Conservation (phyloP, 768 basidiomycete species). For the Boletus sp. region DNA sequence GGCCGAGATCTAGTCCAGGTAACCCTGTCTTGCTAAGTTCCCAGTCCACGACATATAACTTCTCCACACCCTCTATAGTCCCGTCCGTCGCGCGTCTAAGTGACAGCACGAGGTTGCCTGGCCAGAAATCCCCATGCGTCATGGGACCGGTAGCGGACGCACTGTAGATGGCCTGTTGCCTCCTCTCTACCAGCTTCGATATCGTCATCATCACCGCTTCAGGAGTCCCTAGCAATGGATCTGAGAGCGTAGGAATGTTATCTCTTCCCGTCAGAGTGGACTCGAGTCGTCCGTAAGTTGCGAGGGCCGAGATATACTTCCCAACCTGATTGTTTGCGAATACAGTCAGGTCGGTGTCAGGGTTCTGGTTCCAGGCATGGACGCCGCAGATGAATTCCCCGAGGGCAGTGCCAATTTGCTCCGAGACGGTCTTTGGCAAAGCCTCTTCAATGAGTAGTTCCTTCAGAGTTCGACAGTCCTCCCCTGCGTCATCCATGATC, state of each 20-base stretch:
- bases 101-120: constrained; percentile 59
- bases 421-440: constrained; percentile 27
- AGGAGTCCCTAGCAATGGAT: constrained; percentile 42
- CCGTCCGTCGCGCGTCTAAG: constrained; percentile 30
- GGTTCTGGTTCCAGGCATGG: constrained; percentile 45
- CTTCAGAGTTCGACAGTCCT: constrained; percentile 36
- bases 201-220: constrained; percentile 36
- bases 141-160: constrained; percentile 28
- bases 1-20: constrained; percentile 57
- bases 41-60: constrained; percentile 60
- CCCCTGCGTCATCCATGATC: constrained; percentile 63
- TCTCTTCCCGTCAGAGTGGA: constrained; percentile 34
- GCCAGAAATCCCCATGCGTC: constrained; percentile 65
- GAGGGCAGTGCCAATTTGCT: constrained; percentile 48
- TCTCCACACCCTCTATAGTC: constrained; percentile 30
- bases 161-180: constrained; percentile 30
- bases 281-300: constrained; percentile 45
- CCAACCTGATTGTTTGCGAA: constrained; percentile 42
- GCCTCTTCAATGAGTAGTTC: constrained; percentile 37
- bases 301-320: constrained; percentile 38
- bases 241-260: constrained; percentile 33
- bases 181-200: constrained; percentile 30
- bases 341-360: constrained; percentile 28
- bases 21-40: constrained; percentile 58
- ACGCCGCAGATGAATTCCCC: constrained; percentile 54